These are phyloP conservation scores for Thalassiosira hispida DNA, from an alignment of 352 stramenopile species.

Conservation along the genomic window DNA sequence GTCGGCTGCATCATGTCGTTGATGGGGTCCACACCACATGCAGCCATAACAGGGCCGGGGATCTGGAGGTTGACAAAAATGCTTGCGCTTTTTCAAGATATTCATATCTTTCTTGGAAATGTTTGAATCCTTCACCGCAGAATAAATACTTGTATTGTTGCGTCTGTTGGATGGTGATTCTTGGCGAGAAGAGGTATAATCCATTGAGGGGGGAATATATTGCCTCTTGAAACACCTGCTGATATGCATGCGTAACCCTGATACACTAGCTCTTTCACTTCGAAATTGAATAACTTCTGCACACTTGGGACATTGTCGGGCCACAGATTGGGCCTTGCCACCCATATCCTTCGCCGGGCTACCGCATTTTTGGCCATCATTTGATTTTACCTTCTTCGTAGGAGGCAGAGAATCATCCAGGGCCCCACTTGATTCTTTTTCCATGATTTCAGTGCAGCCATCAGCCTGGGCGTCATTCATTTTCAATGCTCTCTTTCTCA, in stretches of 20 bases:
- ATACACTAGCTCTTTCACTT: slow-evolving; percentile 10
- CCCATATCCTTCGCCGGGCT: background rate
- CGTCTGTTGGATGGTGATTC: background rate
- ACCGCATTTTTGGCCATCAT: background rate
- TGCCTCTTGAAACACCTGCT: slow-evolving; percentile 1
- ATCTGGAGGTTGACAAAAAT: background rate
- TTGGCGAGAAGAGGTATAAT: background rate
- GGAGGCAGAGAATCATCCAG: background rate
- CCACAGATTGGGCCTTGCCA: background rate
- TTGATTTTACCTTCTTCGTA: slow-evolving; percentile 11
- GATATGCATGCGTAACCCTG: slow-evolving; percentile 13
- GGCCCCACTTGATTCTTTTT: background rate
- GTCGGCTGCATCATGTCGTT: background rate
- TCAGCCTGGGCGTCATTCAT: background rate
- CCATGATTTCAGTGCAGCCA: background rate
- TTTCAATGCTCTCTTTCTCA: slow-evolving; percentile 3
- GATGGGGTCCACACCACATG: slow-evolving; percentile 3
- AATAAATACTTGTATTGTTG: background rate
- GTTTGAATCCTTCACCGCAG: background rate
- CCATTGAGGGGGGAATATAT: background rate
- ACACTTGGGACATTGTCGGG: slow-evolving; percentile 12
- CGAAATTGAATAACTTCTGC: slow-evolving; percentile 13
- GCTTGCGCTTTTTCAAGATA: background rate
- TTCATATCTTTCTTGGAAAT: slow-evolving; percentile 2
- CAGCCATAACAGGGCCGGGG: slow-evolving; percentile 15